These are phyloP conservation scores for Kandelia obovata DNA, from an alignment of 345 rosid species.

Conservation along the genomic window DNA sequence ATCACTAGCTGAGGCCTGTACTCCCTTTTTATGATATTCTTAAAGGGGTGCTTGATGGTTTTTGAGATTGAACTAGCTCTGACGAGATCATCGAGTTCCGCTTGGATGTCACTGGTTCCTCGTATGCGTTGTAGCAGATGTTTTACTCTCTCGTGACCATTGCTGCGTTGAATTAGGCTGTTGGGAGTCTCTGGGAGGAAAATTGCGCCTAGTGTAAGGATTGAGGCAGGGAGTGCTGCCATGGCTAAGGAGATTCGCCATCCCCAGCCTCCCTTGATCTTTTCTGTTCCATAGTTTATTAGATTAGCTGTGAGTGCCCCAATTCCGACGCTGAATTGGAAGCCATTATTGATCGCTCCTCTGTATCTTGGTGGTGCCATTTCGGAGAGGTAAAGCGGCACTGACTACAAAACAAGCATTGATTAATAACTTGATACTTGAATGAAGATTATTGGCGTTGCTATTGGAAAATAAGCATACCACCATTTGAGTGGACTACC, in stretches of 20 bases:
- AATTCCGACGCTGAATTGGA: conserved; percentile 30
- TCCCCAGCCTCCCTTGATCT: conserved; percentile 43
- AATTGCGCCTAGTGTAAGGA: conserved; percentile 29
- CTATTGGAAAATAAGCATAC: too few species aligned
- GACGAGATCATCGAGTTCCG: conserved; percentile 40
- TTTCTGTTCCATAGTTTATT: conserved; percentile 32
- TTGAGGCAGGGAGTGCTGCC: conserved; percentile 38
- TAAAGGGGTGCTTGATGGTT: conserved; percentile 26
- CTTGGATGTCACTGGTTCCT: conserved; percentile 29
- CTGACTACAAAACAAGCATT: conserved; percentile 25
- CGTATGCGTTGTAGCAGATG: conserved; percentile 29
- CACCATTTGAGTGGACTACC: conserved; percentile 31
- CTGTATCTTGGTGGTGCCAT: conserved; percentile 43
- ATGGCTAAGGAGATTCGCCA: conserved; percentile 45
- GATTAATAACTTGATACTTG: not conserved
- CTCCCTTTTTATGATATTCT: conserved; percentile 27
- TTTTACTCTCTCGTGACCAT: conserved; percentile 22
- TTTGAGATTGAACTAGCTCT: conserved; percentile 30
- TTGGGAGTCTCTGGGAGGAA: conserved; percentile 50
- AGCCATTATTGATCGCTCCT: conserved; percentile 40
- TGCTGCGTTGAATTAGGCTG: conserved; percentile 35
- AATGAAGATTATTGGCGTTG: not conserved
- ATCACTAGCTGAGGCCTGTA: conserved; percentile 41
- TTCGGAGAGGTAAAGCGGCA: conserved; percentile 45
- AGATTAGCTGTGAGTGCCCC: conserved; percentile 37